Conservation (phyloP, 2,329 filamentous ascomycete species). For the Botryosphaeria dothidea region DNA sequence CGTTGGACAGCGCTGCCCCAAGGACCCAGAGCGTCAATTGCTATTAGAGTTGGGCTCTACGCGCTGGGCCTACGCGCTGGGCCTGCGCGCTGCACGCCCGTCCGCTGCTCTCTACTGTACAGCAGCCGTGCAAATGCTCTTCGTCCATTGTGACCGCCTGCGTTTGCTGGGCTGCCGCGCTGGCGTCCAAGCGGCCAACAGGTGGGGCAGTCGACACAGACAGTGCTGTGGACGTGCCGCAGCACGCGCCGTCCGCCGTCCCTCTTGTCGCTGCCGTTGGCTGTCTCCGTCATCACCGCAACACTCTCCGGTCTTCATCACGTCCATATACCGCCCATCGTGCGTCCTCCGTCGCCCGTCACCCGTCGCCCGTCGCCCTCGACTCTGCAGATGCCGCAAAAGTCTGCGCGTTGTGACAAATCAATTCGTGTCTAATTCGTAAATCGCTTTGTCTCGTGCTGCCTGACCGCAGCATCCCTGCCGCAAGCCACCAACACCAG, state of each 20-base stretch:
- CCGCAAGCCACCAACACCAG: conserved; percentile 12
- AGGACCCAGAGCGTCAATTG: background rate
- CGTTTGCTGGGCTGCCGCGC: background rate
- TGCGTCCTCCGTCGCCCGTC: background rate
- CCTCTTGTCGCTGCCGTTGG: background rate
- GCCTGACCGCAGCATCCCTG: conserved; percentile 8
- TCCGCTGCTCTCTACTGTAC: background rate
- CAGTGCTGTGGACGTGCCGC: background rate
- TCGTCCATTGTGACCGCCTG: background rate
- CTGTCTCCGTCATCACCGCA: background rate
- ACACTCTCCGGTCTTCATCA: background rate
- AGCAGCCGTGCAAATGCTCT: background rate
- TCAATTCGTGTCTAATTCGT: background rate
- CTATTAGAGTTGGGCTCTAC: background rate
- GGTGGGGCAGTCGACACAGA: background rate
- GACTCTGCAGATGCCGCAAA: background rate
- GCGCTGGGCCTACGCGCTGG: background rate
- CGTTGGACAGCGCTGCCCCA: background rate
- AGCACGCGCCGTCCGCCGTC: background rate
- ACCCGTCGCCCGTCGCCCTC: background rate
- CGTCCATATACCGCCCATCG: background rate
- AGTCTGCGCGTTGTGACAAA: background rate
- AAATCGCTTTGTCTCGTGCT: conserved; percentile 7
- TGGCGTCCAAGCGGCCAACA: background rate
- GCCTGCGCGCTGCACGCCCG: background rate